These are phyloP conservation scores for Hypoxylon sp. DNA, from an alignment of 2,329 filamentous ascomycete species.

Conservation along the genomic window DNA sequence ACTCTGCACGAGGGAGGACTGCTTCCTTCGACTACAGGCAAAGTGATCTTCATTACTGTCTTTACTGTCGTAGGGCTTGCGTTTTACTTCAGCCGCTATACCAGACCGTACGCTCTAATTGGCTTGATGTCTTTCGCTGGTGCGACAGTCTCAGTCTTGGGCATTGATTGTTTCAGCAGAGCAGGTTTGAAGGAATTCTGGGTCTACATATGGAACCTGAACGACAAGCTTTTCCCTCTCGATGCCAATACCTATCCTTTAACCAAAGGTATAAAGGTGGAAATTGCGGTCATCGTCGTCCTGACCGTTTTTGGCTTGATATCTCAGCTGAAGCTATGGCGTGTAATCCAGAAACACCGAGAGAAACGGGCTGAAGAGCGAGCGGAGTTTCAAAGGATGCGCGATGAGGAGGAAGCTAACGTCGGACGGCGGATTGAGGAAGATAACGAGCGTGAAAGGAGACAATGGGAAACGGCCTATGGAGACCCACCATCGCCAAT, in stretches of 20 bases:
- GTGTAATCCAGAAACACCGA: conserved; percentile 76
- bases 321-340: conserved; percentile 90
- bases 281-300: conserved; percentile 83
- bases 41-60: conserved; percentile 80
- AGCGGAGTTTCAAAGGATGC: conserved; percentile 62
- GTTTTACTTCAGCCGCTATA: conserved; percentile 84
- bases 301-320: conserved; percentile 82
- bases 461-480: conserved; percentile 84
- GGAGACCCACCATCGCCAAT: conserved; percentile 64
- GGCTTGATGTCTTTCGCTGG: conserved; percentile 83
- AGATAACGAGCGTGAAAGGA: conserved; percentile 71
- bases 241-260: conserved; percentile 84
- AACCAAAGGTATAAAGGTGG: conserved; percentile 87
- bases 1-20: conserved; percentile 83
- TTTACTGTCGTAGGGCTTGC: conserved; percentile 78
- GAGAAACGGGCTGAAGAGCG: conserved; percentile 66
- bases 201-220: conserved; percentile 90
- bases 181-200: conserved; percentile 98
- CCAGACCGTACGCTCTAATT: conserved; percentile 84
- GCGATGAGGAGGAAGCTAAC: conserved; percentile 74
- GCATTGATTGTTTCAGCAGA: conserved; percentile 90
- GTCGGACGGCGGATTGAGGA: conserved; percentile 77
- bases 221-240: conserved; percentile 83
- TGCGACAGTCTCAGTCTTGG: conserved; percentile 82
- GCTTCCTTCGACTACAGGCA: conserved; percentile 72